Evolutionary conservation across 441 rosid genomes (phyloP), one percentile per base, ranked within the genome.

Genomic region (Biscutella laevigata): DNA sequence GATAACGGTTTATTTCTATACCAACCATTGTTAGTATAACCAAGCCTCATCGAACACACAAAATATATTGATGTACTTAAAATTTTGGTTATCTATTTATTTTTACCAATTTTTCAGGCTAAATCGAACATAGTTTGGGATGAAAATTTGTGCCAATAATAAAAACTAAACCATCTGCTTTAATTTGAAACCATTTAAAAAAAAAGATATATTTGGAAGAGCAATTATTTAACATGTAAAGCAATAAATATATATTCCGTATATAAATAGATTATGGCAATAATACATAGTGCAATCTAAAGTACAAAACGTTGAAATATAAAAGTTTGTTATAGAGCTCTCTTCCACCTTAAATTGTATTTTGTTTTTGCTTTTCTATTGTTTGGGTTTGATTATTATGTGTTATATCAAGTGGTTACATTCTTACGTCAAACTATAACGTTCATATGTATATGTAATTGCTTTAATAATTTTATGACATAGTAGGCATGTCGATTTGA

Each of bases 231-330:
- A 39, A 56, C 38, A 4, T 21, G 6, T 17, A 56, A 64, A 57
- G 40, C 44, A 56, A 47, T 24, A 56, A 51, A 51, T 38, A 64
- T 40, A 17, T 54, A 26, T 54, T 44, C 56, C 32, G 6, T 29
- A 29, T 19, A 45, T 29, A 56, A 44, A n/a, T n/a, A n/a, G n/a
- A n/a, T n/a, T n/a, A 49, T 50, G 70, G 53, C 37, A 50, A 57
- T 57, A n/a, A 36, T 65, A 51, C 50, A 22, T 50, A 51, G 64
- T 65, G 70, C 60, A 65, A 44, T 58, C 60, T 51, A 58, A 65
- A 51, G 65, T 65, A 65, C 64, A 65, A 38, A 64, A 63, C 39
- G 57, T 63, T 47, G 51, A 64, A 48, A 22, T 11, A 55, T n/a
- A 8, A 11, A 26, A 8, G 7, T 41, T 50, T 53, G 4, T 27